Evolutionary conservation across 2,329 filamentous ascomycete genomes (phyloP), one percentile per base, ranked within the genome.

Genomic region (Penicillium sp.): DNA sequence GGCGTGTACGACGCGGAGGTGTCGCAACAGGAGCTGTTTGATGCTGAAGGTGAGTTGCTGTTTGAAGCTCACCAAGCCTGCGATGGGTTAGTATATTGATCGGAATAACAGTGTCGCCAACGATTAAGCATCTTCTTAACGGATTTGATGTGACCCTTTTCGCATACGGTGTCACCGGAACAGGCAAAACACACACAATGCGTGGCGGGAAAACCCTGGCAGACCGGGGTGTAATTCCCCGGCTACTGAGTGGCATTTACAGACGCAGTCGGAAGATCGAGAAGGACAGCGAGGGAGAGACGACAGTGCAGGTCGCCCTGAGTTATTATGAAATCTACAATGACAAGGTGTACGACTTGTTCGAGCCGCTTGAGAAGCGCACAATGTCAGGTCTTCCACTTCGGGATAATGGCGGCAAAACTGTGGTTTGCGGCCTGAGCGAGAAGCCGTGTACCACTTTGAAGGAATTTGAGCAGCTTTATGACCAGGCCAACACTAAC

Each of bases 291-390:
- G 80, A 82, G 5, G 90, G 87, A 12, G 80, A 86, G 51, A 93
- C 88, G 0, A 82, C 79, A 2, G 90, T 95, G 23, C 80, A 85
- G 9, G 90, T 96, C 17, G 82, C 86, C 13, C 82, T 97, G 69
- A 93, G 90, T 29, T 97, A 97, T 77, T 96, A 96, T 77, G 93
- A 97, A 74, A 96, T 97, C 65, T 97, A 97, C 77, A 96, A 95
- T 74, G 93, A 97, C 79, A 93, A 93, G 72, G 92, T 96, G 21
- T 96, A 88, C 69, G 93, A 97, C 72, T 80, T 97, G 33, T 91
- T 97, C 65, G 90, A 96, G 72, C 82, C 91, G 0, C 89, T 88
- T 0, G 93, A 97, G 73, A 95, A 92, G 78, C 89, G 94, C 50
- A 92, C 89, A 0, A 80, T 90, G 2, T 84, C 89, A 0, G 93